Percentiles rank a stretch among this genome's conserved stretches.
Evolutionary conservation across 2,329 filamentous ascomycete species (phyloP).

Genomic region (Aureobasidium subglaciale): DNA sequence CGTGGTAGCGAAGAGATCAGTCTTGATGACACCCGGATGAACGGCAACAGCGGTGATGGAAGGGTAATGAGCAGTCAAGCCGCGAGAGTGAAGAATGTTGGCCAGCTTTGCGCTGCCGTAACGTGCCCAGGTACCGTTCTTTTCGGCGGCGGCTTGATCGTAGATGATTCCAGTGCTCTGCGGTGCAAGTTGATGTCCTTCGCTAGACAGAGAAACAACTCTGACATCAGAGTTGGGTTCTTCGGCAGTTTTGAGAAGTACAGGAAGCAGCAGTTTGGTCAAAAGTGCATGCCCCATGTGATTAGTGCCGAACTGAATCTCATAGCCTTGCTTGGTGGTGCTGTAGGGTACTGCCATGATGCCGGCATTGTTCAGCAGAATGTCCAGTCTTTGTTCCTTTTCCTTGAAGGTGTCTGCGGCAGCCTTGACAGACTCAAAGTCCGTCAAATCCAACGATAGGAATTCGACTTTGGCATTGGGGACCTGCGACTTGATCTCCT

Average conservation of each 20-base stretch:
- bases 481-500: conserved; percentile 30
- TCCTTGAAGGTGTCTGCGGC: conserved; percentile 34
- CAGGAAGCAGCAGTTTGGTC: conserved; percentile 39
- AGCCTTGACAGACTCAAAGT: conserved; percentile 33
- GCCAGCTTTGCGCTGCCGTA: conserved; percentile 47
- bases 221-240: conserved; percentile 32
- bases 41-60: conserved; percentile 37
- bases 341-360: conserved; percentile 31
- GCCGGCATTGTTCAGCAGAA: conserved; percentile 43
- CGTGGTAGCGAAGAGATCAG: conserved; percentile 33
- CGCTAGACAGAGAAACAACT: conserved; percentile 36
- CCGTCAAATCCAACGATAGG: conserved; percentile 37
- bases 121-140: conserved; percentile 28
- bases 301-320: conserved; percentile 46
- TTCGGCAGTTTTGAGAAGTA: conserved; percentile 35
- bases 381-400: conserved; percentile 36
- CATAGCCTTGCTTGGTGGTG: conserved; percentile 42
- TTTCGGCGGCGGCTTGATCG: conserved; percentile 24
- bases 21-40: conserved; percentile 45
- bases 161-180: conserved; percentile 28
- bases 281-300: conserved; percentile 46
- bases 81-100: conserved; percentile 41
- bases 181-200: conserved; percentile 21
- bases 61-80: conserved; percentile 39
- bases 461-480: conserved; percentile 32